phyloP scores from a whole-genome alignment of 805 yeast species.

The Kodamaea jinghongensis region DNA sequence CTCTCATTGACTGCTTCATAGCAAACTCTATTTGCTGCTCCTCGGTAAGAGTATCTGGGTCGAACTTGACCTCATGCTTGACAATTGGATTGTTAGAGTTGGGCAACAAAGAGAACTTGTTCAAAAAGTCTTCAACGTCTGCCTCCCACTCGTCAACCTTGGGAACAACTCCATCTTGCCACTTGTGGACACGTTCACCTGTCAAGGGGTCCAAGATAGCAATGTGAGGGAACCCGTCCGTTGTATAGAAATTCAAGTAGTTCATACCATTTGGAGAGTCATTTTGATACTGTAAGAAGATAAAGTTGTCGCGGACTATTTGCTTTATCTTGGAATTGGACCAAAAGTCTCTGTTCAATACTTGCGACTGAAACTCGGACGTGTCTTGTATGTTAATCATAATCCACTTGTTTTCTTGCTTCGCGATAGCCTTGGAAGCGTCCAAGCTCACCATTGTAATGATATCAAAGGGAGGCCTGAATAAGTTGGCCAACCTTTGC shows the following conservation, averaged over 20 bases:
- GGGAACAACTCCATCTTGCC: constrained; percentile 68
- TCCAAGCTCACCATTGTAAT: constrained; percentile 70
- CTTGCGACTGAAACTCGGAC: constrained; percentile 83
- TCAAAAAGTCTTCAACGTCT: constrained; percentile 69
- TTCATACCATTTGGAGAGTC: constrained; percentile 73
- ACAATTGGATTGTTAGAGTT: constrained; percentile 64
- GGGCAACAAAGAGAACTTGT: constrained; percentile 61
- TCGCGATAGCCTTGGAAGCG: constrained; percentile 67
- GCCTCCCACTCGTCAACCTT: constrained; percentile 56
- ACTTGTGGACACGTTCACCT: constrained; percentile 79
- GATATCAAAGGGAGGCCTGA: constrained; percentile 92
- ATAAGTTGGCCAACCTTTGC: constrained; percentile 73
- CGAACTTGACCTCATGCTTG: constrained; percentile 55
- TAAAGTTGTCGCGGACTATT: constrained; percentile 61
- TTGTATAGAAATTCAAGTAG: constrained; percentile 71
- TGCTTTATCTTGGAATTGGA: constrained; percentile 63
- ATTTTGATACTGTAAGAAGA: constrained; percentile 81
- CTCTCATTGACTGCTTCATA: constrained; percentile 56
- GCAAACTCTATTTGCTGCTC: constrained; percentile 84
- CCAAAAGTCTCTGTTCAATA: constrained; percentile 93
- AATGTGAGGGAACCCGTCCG: constrained; percentile 76
- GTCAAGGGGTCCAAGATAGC: constrained; percentile 93
- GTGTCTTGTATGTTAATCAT: constrained; percentile 85
- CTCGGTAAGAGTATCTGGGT: constrained; percentile 67
- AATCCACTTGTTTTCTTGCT: constrained; percentile 70